Percentiles rank a stretch among this genome's conserved stretches.
Conservation (phyloP, 805 yeast genomes). For the Wickerhamomyces pijperi region DNA sequence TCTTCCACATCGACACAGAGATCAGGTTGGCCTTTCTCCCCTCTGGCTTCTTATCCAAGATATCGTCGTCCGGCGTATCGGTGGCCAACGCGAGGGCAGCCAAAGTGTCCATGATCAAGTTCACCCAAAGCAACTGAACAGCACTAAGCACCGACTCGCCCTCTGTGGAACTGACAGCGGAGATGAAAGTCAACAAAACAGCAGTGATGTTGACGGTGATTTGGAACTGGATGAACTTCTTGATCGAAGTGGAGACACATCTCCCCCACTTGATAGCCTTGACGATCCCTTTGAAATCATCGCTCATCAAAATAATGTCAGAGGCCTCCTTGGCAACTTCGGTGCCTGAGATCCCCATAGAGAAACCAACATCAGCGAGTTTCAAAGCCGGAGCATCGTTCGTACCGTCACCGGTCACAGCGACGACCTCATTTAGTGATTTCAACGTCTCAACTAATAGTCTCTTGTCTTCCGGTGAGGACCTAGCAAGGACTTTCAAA, state of each 20-base stretch:
- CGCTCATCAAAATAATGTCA: constrained; percentile 85
- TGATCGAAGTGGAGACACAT: constrained; percentile 88
- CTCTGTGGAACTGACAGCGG: constrained; percentile 76
- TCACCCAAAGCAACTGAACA: constrained; percentile 95
- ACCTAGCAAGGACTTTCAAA: constrained; percentile 80
- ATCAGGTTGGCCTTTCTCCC: constrained; percentile 74
- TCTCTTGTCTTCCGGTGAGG: constrained; percentile 93
- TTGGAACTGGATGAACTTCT: constrained; percentile 93
- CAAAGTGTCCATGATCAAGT: constrained; percentile 93
- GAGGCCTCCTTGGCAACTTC: constrained; percentile 98
- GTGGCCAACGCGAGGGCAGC: constrained; percentile 98
- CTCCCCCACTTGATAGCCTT: constrained; percentile 98
- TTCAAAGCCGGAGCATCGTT: constrained; percentile 97
- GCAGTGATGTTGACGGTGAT: constrained; percentile 95
- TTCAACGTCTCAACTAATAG: constrained; percentile 73
- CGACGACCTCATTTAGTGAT: constrained; percentile 83
- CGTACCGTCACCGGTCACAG: constrained; percentile 99
- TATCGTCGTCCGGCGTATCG: constrained; percentile 83
- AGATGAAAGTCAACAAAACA: constrained; percentile 84
- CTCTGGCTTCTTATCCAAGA: constrained; percentile 72
- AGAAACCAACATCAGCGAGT: constrained; percentile 94
- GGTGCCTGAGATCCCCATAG: constrained; percentile 98
- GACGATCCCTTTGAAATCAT: constrained; percentile 89
- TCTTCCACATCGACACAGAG: constrained; percentile 93
- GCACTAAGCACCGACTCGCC: constrained; percentile 89